Evolutionary conservation across 768 basidiomycete genomes (phyloP), one percentile per base, ranked within the genome.

Genomic region (Tricholoma sp.): DNA sequence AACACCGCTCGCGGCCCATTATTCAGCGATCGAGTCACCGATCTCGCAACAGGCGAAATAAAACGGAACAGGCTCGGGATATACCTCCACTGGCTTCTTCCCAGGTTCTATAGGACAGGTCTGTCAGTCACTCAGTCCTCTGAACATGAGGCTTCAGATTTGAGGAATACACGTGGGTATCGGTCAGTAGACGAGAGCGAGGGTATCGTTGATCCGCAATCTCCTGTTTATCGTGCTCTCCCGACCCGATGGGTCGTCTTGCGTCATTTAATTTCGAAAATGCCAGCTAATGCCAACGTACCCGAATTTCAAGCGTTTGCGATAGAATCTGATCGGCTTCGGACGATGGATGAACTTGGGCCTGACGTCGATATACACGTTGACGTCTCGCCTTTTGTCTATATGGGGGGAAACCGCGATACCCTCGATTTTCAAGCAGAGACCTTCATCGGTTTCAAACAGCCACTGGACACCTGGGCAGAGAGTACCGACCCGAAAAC

Each of bases 61-160:
- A 50, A 22, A 50, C n/a, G 47, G 22, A 45, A 55, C 21, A 55
- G 54, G 41, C 54, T 45, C 45, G 54, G 54, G 12, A 52, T 37
- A 11, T 52, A 52, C 32, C n/a, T 37, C 35, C 51, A 22, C 27
- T 52, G 29, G 47, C 4, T 50, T 16, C 22, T 50, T 50, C 47
- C 47, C n/a, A 21, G 22, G 7, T 50, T 50, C 29, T 50, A 50
- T 16, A 24, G 47, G 6, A 50, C 47, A 11, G 22, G 47, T 5
- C 22, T 50, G 5, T 7, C 10, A 3, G 22, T 22, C 9, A 27
- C 47, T 4, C 22, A 50, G 22, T 50, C 47, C 12, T 4, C 47
- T 50, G 22, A 50, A 7, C 7, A 27, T 2, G 47, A 31, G 4
- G 22, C 19, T 4, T 11, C 4, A 7, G 10, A 50, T 22, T 27